Evolutionary conservation across 805 yeast species (phyloP), one percentile per base, ranked within the genome.

Genomic region (Nematodospora valgi): DNA sequence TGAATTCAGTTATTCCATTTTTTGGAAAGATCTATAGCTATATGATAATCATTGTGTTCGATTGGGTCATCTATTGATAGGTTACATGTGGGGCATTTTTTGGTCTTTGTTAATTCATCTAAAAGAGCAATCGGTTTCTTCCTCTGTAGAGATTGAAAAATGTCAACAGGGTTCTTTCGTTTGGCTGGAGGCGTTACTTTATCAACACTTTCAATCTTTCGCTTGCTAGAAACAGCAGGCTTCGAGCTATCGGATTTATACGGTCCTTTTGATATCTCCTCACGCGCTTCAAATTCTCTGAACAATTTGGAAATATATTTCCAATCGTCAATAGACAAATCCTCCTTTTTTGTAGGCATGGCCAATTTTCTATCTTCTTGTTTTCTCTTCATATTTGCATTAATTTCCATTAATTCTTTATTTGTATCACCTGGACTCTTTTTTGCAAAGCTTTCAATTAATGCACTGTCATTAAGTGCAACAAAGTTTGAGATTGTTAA

Each of bases 41-140:
- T 49, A 44, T 78, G 83, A 41, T 54, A 76, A 49, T 78, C 84
- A 27, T 58, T 57, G 48, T 78, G 84, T 40, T 78, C 83, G 12
- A 54, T 47, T 2, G 54, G 58, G 40, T 64, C 64, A 1, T 47
- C 53, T 3, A 64, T 49, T 3, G 21, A 27, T 3, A 38, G 32
- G 9, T 53, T 43, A 41, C 72, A 66, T 12, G 38, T 34, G 1
- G 47, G 34, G 37, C 72, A 66, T 15, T 32, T 39, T n/a, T 49
- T 46, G 6, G 38, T 42, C 7, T 39, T 34, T 14, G 51, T 41
- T 15, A 59, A 37, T 5, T 42, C 41, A 8, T 46, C 41, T 10
- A 58, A 31, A 4, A 50, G 30, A 16, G 27, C 21, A 14, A 35
- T 23, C 6, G 23, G 11, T 27, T 45, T 41, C 23, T 34, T 36